These are phyloP conservation scores for Wickerhamomyces sydowiorum DNA, from an alignment of 805 yeast genomes.

Conservation along the genomic window DNA sequence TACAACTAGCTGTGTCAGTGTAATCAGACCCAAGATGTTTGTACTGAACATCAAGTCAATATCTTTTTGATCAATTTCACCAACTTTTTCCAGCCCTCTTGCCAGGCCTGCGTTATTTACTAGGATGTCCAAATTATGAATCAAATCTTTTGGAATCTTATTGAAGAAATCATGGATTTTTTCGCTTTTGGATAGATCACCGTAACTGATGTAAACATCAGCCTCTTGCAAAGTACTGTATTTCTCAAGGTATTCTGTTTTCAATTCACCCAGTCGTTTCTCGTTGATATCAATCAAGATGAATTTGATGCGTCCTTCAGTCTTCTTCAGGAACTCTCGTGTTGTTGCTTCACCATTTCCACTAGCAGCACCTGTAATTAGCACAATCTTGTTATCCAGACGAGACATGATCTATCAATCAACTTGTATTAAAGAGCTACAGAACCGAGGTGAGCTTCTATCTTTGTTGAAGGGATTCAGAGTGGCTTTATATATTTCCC, in stretches of 20 bases:
- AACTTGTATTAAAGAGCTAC: not conserved
- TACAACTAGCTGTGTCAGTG: constrained; percentile 72
- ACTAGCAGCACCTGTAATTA: constrained; percentile 91
- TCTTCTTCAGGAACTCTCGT: constrained; percentile 65
- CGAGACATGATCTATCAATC: constrained; percentile 32
- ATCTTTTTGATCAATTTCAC: constrained; percentile 55
- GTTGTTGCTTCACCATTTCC: constrained; percentile 95
- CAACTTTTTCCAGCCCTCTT: constrained; percentile 71
- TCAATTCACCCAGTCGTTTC: constrained; percentile 44
- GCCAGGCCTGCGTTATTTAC: constrained; percentile 77
- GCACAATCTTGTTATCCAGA: constrained; percentile 66
- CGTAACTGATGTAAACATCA: constrained; percentile 30
- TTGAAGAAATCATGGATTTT: constrained; percentile 46
- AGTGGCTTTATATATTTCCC: too few relatives aligned
- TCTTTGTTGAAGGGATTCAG: too few relatives aligned
- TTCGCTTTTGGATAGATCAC: constrained; percentile 53
- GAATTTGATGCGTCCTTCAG: constrained; percentile 63
- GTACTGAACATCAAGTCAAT: constrained; percentile 74
- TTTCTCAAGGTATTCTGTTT: constrained; percentile 36
- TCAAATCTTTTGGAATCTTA: constrained; percentile 41
- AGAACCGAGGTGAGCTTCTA: not conserved
- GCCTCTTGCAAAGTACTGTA: constrained; percentile 40
- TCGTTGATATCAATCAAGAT: constrained; percentile 72
- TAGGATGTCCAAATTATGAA: constrained; percentile 55
- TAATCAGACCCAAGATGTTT: constrained; percentile 78